These are phyloP conservation scores for Arabis alpina DNA, from an alignment of 345 rosid genomes.

Conservation along the genomic window DNA sequence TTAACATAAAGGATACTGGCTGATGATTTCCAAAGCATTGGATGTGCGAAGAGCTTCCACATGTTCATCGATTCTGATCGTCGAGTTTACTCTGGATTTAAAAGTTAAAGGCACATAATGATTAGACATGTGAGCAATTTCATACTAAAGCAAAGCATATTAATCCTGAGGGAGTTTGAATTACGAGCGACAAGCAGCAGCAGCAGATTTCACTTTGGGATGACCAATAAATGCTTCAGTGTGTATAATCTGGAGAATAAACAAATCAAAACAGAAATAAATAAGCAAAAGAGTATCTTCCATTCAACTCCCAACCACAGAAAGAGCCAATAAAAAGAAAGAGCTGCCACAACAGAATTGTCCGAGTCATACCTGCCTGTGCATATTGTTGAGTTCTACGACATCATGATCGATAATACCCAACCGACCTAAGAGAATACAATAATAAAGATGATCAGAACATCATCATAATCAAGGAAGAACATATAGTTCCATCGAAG, in stretches of 20 bases:
- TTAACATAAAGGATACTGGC: conserved; percentile 75
- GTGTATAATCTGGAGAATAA: conserved; percentile 75
- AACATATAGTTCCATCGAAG: neutral
- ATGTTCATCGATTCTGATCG: conserved; percentile 69
- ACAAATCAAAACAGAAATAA: neutral
- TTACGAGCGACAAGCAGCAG: conserved; percentile 84
- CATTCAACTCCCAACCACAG: neutral
- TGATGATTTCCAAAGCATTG: conserved; percentile 86
- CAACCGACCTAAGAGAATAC: conserved; percentile 61
- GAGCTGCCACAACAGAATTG: conserved; percentile 3
- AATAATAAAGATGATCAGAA: conserved; percentile 3
- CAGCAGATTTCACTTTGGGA: conserved; percentile 91
- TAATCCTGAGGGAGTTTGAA: conserved; percentile 28
- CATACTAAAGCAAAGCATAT: neutral
- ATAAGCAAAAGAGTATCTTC: neutral
- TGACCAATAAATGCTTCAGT: conserved; percentile 90
- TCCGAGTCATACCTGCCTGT: conserved; percentile 75
- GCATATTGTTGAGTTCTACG: conserved; percentile 97
- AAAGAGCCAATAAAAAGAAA: conserved; percentile 10
- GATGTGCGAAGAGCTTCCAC: conserved; percentile 81
- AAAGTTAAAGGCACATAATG: neutral
- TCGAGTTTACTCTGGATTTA: conserved; percentile 72
- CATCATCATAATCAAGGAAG: neutral
- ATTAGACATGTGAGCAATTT: neutral
- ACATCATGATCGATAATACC: conserved; percentile 95